Percentiles rank a stretch among this genome's conserved stretches.
phyloP scores from a whole-genome alignment of 129 eudicot species.

The Tagetes erecta region DNA sequence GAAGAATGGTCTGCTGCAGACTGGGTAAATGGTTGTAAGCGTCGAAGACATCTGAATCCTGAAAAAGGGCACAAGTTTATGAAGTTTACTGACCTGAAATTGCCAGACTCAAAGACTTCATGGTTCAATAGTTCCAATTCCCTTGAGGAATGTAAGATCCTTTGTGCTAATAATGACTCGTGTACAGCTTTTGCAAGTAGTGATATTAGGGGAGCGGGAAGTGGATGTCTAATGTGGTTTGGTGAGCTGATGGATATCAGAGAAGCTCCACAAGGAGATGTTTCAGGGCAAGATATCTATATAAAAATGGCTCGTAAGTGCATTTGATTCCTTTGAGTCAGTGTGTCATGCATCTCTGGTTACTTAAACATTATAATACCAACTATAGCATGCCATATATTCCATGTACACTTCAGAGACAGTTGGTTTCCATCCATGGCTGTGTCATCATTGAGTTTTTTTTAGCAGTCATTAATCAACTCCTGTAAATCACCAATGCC shows the following conservation, averaged over 20 bases:
- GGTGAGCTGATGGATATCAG: constrained; percentile 33
- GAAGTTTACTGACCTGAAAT: constrained; percentile 25
- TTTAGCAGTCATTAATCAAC: too few relatives aligned
- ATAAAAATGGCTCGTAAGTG: constrained; percentile 32
- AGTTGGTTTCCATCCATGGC: too few relatives aligned
- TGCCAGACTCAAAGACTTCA: constrained; percentile 38
- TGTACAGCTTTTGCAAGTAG: constrained; percentile 46
- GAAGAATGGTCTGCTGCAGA: constrained; percentile 25
- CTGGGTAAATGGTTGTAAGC: constrained; percentile 35
- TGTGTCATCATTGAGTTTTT: too few relatives aligned
- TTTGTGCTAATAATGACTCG: constrained; percentile 19
- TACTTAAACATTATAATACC: background rate
- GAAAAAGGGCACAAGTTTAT: constrained; percentile 20
- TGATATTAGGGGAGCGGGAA: constrained; percentile 19
- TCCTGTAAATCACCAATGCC: too few relatives aligned
- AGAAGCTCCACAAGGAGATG: background rate
- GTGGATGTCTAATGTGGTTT: constrained; percentile 48
- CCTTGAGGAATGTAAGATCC: constrained; percentile 32
- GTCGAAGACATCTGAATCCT: background rate
- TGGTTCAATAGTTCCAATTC: constrained; percentile 23
- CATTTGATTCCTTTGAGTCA: background rate
- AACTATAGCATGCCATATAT: too few relatives aligned
- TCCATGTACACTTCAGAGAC: too few relatives aligned
- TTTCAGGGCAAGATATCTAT: constrained; percentile 42
- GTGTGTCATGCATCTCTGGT: background rate